A percentile compares a stretch with the other conserved stretches of the same genome.
phyloP scores from a whole-genome alignment of 352 stramenopile genomes.

The Pythium oligandrum region DNA sequence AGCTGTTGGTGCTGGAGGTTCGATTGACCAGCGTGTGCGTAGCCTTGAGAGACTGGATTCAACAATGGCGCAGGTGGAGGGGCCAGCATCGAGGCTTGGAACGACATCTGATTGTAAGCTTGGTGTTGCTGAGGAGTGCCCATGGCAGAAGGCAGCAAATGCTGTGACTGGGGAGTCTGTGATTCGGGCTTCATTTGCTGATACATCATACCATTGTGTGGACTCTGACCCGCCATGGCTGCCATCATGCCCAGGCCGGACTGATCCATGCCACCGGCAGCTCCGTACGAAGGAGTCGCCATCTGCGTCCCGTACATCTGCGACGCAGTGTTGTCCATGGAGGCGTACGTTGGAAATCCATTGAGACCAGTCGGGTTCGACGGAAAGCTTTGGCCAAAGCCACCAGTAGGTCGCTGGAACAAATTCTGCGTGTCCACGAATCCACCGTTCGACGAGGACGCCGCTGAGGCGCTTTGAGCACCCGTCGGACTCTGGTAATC shows the following conservation, averaged over 20 bases:
- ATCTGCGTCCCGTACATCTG: conserved; percentile 9
- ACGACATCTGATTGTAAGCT: conserved; percentile 52
- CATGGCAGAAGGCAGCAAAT: too few relatives aligned
- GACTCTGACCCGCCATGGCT: too few relatives aligned
- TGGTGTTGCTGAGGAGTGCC: conserved; percentile 3
- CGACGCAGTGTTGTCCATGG: neutral
- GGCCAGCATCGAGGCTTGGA: conserved; percentile 45
- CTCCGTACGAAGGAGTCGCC: neutral
- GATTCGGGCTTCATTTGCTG: neutral
- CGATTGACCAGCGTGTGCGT: conserved; percentile 1
- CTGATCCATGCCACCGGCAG: neutral
- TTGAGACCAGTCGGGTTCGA: too few relatives aligned
- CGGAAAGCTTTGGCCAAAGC: too few relatives aligned
- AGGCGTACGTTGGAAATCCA: neutral
- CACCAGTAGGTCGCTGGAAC: conserved; percentile 5
- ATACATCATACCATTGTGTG: conserved; percentile 13
- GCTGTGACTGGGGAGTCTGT: too few relatives aligned
- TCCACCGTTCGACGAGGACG: conserved; percentile 18
- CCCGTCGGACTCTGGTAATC: conserved; percentile 56
- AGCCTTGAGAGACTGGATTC: conserved; percentile 8
- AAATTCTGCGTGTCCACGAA: conserved; percentile 71
- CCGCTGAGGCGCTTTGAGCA: conserved; percentile 4
- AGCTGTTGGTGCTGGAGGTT: conserved; percentile 40
- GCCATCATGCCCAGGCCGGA: neutral
- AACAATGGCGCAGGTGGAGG: conserved; percentile 48